A percentile compares a stretch with the other conserved stretches of the same genome.
phyloP scores from a whole-genome alignment of 768 basidiomycete genomes.

The Amanita brunnescens region DNA sequence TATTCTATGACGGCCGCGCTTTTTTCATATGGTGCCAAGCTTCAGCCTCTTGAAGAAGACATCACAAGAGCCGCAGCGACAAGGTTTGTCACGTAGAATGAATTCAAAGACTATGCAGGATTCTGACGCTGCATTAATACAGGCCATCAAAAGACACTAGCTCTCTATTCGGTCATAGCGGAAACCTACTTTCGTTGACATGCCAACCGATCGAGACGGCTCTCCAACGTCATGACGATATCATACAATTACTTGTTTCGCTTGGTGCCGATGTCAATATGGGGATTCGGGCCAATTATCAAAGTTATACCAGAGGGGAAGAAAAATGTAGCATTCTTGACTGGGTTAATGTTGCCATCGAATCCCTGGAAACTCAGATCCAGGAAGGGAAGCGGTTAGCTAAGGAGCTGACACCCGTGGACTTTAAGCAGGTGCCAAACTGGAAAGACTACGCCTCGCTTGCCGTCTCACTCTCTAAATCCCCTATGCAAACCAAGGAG shows the following conservation, averaged over 20 bases:
- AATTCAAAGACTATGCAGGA: background rate
- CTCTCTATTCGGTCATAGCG: background rate
- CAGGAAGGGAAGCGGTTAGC: background rate
- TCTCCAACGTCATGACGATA: background rate
- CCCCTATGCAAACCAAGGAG: background rate
- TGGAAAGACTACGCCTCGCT: slow-evolving; percentile 6
- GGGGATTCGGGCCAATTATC: background rate
- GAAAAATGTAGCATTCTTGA: background rate
- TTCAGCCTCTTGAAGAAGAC: slow-evolving; percentile 2
- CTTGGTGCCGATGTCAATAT: slow-evolving; percentile 4
- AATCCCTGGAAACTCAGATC: background rate
- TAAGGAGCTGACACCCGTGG: background rate
- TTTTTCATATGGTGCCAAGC: slow-evolving; percentile 2
- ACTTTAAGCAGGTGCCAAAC: background rate
- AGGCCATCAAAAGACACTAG: background rate
- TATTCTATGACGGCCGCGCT: slow-evolving; percentile 2
- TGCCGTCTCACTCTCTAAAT: background rate
- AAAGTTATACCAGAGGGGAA: background rate
- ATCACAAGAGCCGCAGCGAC: background rate
- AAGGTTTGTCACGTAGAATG: background rate
- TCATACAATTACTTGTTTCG: background rate
- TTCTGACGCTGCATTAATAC: background rate
- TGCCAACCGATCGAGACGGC: slow-evolving; percentile 1
- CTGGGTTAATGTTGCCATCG: slow-evolving; percentile 1
- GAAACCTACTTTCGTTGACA: background rate